These are phyloP conservation scores for button mushroom (Agaricus bisporus) DNA, from an alignment of 768 basidiomycete species.

Conservation along the genomic window DNA sequence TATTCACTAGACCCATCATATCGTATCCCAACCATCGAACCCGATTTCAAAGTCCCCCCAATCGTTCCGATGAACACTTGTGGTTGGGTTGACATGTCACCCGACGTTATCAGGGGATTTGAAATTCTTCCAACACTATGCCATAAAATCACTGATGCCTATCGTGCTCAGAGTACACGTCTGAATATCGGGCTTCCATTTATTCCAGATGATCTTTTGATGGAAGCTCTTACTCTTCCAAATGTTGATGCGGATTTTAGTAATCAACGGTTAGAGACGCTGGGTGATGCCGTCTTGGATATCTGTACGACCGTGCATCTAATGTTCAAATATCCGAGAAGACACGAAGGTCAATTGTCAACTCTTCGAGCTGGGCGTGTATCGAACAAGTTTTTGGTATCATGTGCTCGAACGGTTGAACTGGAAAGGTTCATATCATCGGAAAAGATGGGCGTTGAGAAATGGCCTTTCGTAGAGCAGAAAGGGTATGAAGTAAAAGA, in stretches of 20 bases:
- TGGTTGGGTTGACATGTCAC: conserved; percentile 48
- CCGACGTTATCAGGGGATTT: conserved; percentile 44
- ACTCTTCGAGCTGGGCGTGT: conserved; percentile 57
- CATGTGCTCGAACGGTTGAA: conserved; percentile 56
- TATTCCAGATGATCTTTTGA: conserved; percentile 49
- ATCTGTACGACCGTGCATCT: conserved; percentile 70
- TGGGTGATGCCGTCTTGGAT: conserved; percentile 82
- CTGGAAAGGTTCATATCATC: conserved; percentile 60
- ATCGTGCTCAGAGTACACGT: conserved; percentile 49
- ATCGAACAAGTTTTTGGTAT: conserved; percentile 65
- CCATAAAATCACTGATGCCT: conserved; percentile 59
- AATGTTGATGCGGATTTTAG: conserved; percentile 55
- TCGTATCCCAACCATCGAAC: not conserved
- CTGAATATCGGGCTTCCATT: conserved; percentile 54
- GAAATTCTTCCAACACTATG: conserved; percentile 59
- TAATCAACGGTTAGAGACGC: conserved; percentile 83
- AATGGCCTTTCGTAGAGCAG: conserved; percentile 53
- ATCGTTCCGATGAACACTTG: conserved; percentile 42
- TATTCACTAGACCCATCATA: conserved; percentile 24
- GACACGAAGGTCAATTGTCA: conserved; percentile 81
- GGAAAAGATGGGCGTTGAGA: conserved; percentile 45
- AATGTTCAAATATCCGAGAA: conserved; percentile 67
- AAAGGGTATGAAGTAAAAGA: conserved; percentile 20
- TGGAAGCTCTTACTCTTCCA: conserved; percentile 76
- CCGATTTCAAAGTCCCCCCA: not conserved